phyloP scores from a whole-genome alignment of 257 asterid species.

The Lantana camara region DNA sequence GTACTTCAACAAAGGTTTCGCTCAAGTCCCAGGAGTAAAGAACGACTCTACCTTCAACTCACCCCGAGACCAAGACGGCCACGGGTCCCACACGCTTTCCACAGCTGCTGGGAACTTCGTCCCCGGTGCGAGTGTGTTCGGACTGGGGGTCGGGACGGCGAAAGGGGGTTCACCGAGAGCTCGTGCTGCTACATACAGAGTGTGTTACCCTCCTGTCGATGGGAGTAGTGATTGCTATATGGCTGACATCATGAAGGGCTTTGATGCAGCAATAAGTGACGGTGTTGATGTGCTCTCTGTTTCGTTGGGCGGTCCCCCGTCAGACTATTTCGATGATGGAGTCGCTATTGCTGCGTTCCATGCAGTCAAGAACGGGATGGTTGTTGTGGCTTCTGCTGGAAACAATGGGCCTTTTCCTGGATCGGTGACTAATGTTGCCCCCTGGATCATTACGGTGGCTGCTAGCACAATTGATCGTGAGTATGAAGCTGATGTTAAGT shows the following conservation, averaged over 20 bases:
- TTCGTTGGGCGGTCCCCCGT: constrained; percentile 49
- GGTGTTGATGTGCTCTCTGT: constrained; percentile 75
- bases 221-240: constrained; percentile 45
- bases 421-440: constrained; percentile 58
- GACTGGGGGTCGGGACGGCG: constrained; percentile 59
- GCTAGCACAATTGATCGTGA: constrained; percentile 68
- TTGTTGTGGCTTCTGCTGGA: constrained; percentile 65
- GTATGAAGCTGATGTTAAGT: constrained; percentile 27
- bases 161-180: constrained; percentile 84
- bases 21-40: constrained; percentile 10
- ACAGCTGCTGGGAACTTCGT: constrained; percentile 85
- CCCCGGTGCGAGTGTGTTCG: constrained; percentile 54
- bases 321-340: constrained; percentile 31
- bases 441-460: constrained; percentile 74
- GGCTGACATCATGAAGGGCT: constrained; percentile 56
- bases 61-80: constrained; percentile 56
- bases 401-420: constrained; percentile 39
- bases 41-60: neutral
- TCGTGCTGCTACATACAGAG: constrained; percentile 73
- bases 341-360: constrained; percentile 62
- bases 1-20: constrained; percentile 60
- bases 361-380: constrained; percentile 54
- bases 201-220: constrained; percentile 44
- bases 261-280: constrained; percentile 65
- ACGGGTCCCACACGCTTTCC: constrained; percentile 82